Conservation (phyloP, 2,329 filamentous ascomycete genomes). For the Penicillium oxalicum region DNA sequence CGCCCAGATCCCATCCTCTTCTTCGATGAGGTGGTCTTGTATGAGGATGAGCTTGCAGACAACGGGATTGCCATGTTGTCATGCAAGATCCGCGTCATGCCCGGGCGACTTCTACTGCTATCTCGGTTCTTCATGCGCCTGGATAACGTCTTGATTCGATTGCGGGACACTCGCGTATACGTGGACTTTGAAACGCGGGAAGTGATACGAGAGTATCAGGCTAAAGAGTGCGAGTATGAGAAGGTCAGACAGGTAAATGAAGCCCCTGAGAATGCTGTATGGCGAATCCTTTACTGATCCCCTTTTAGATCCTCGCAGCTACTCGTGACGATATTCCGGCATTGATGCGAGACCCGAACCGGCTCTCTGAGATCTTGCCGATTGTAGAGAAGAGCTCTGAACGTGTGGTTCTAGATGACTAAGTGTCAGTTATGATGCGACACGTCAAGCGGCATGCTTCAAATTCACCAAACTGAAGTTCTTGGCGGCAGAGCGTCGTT, state of each 20-base stretch:
- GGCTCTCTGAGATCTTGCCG: conserved; percentile 62
- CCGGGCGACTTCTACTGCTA: conserved; percentile 75
- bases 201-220: conserved; percentile 83
- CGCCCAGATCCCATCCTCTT: conserved; percentile 90
- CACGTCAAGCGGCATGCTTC: no score
- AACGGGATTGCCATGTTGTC: conserved; percentile 90
- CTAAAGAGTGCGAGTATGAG: conserved; percentile 76
- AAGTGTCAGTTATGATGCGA: neutral
- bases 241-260: conserved; percentile 62
- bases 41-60: conserved; percentile 95
- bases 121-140: conserved; percentile 86
- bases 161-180: conserved; percentile 86
- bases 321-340: conserved; percentile 68
- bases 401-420: conserved; percentile 32
- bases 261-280: neutral
- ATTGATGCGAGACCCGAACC: conserved; percentile 72
- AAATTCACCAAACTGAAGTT: no score
- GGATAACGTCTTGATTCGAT: conserved; percentile 79
- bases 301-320: conserved; percentile 44
- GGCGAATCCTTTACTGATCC: neutral
- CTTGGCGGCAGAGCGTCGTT: no score
- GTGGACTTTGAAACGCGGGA: conserved; percentile 76
- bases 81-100: conserved; percentile 90
- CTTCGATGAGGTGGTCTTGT: conserved; percentile 92
- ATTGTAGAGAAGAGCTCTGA: conserved; percentile 66